A percentile compares a stretch with the other conserved stretches of the same genome.
Evolutionary conservation across 164 flowering plant species (phyloP).

Genomic region (Aristolochia californica): DNA sequence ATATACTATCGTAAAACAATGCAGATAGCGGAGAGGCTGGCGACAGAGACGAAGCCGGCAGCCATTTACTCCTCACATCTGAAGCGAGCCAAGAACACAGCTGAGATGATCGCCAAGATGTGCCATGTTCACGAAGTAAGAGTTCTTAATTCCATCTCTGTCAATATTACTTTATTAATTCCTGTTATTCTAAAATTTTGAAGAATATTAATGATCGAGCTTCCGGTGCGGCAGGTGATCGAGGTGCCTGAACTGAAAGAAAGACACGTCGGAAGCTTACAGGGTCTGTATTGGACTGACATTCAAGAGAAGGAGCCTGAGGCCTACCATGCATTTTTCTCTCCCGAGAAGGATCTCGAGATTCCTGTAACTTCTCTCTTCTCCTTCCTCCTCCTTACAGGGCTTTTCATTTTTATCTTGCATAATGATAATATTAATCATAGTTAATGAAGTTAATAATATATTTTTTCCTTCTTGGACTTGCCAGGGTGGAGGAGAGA

Average conservation of each 20-base stretch:
- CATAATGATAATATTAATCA: no score
- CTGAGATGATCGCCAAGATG: constrained; percentile 51
- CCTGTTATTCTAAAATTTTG: background rate
- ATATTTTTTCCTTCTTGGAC: background rate
- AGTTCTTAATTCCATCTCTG: no score
- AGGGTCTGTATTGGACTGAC: constrained; percentile 19
- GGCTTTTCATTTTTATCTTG: no score
- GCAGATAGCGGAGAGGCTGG: constrained; percentile 66
- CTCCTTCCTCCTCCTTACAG: background rate
- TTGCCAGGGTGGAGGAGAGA: constrained; percentile 25
- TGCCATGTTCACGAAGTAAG: constrained; percentile 74
- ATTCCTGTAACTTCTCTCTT: constrained; percentile 11
- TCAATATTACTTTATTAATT: background rate
- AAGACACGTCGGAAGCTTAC: constrained; percentile 24
- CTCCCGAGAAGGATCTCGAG: constrained; percentile 17
- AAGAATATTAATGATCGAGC: no score
- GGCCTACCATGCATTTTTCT: constrained; percentile 23
- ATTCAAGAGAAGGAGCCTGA: constrained; percentile 23
- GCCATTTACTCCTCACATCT: constrained; percentile 72
- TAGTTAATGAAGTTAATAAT: no score
- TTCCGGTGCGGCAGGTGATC: constrained; percentile 14
- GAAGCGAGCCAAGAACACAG: constrained; percentile 71
- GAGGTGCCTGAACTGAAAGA: constrained; percentile 21
- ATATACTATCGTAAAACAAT: constrained; percentile 1
- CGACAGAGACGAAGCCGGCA: constrained; percentile 48